Evolutionary conservation across 192 early-diverging fungal genomes (phyloP).

Genomic region (Entomortierella lignicola): DNA sequence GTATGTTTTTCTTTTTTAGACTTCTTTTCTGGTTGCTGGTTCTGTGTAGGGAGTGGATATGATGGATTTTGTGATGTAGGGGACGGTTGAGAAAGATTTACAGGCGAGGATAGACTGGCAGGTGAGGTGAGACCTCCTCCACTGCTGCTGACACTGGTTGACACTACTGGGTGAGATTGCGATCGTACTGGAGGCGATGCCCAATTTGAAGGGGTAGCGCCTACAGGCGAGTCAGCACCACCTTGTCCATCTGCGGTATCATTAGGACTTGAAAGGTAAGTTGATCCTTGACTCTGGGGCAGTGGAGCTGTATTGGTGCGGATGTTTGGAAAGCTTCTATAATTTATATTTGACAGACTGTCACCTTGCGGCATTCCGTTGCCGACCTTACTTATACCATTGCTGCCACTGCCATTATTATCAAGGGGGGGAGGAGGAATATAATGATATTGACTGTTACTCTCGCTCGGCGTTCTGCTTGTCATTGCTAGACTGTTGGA

Average conservation of each 20-base stretch:
- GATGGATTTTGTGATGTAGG: conserved; percentile 17
- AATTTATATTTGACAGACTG: background rate
- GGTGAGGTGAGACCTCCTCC: conserved; percentile 27
- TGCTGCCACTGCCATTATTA: background rate
- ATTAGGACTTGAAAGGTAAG: conserved; percentile 32
- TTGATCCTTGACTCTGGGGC: conserved; percentile 34
- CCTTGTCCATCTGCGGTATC: conserved; percentile 6
- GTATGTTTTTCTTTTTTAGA: conserved; percentile 44
- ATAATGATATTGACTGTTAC: conserved; percentile 9
- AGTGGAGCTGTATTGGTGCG: background rate
- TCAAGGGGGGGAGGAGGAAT: background rate
- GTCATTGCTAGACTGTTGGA: conserved; percentile 24
- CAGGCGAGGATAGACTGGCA: conserved; percentile 30
- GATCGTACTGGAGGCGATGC: conserved; percentile 26
- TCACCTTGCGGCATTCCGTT: background rate
- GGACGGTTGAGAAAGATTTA: conserved; percentile 22
- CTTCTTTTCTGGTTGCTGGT: conserved; percentile 19
- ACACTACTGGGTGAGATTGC: conserved; percentile 16
- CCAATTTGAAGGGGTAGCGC: conserved; percentile 23
- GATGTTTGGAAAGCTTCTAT: background rate
- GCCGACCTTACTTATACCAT: background rate
- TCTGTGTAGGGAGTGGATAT: conserved; percentile 1
- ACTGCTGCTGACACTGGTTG: conserved; percentile 35
- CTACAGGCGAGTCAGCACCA: conserved; percentile 16
- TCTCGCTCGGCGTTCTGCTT: conserved; percentile 32